Evolutionary conservation across 768 basidiomycete species (phyloP), one percentile per base, ranked within the genome.

Genomic region (Coprinopsis sp.): DNA sequence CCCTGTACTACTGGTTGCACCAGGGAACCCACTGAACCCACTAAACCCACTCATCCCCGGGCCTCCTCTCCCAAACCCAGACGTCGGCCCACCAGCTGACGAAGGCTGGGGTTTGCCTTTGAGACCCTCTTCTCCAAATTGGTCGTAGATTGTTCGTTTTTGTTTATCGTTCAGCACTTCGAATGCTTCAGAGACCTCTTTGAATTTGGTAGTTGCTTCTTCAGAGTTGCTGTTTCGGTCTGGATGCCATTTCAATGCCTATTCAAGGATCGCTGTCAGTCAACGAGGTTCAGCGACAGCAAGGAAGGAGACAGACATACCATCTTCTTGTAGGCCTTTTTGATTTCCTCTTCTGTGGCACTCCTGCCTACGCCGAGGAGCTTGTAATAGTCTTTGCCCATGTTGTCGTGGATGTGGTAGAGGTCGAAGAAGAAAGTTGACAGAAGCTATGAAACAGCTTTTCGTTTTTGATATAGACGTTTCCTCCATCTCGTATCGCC

Each of bases 101-200:
- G n/a, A n/a, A n/a, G n/a, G n/a, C n/a, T n/a, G n/a, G n/a, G n/a
- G n/a, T 16, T 78, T 78, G 6, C 78, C 78, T 62, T 97, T 97
- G 54, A 97, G 76, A 2, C 95, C 94, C 47, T 96, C 94, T 62
- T 96, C 93, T 28, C 95, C 95, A 46, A 93, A 84, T 55, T 96
- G 91, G 64, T 96, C 94, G 54, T 93, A 97, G 6, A 91, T 61
- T 0, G 87, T 67, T 19, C 90, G 84, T 58, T 91, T 92, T 60
- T 91, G 73, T 63, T 81, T 80, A 66, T 96, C 92, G 41, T 78
- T 88, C 46, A 98, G 81, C 23, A 95, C 93, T 62, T 98, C 95
- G 57, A 95, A 98, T 0, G 92, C 94, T 70, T 97, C 95, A 25
- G 89, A 89, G 37, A 97, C 92, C 77, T 94, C 81, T 70, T 99